Evolutionary conservation across 2,329 filamentous ascomycete genomes (phyloP).

Genomic region (Penicillium rolfsii): DNA sequence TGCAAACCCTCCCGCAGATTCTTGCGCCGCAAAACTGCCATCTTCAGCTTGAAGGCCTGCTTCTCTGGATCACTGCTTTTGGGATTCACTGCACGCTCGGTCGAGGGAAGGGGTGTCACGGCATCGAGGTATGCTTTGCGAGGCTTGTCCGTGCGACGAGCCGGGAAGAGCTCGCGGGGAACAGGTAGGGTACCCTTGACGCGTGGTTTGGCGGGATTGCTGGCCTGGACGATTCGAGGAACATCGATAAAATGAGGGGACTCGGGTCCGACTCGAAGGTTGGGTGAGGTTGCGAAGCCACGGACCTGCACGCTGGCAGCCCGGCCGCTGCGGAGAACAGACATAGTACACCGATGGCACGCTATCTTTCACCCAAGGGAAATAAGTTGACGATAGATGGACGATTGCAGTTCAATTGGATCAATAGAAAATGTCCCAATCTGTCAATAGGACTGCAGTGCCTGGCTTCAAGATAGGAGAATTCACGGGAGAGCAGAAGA

Average conservation of each 20-base stretch:
- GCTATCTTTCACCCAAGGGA: not conserved
- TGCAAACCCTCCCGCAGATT: constrained; percentile 73
- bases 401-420: not conserved
- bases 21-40: constrained; percentile 71
- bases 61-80: constrained; percentile 52
- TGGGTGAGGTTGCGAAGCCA: constrained; percentile 44
- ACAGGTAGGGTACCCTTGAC: constrained; percentile 81
- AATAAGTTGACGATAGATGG: not conserved
- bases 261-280: constrained; percentile 62
- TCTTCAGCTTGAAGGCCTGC: constrained; percentile 68
- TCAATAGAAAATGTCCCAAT: constrained; percentile 12
- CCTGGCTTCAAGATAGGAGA: constrained; percentile 21
- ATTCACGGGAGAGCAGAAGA: constrained; percentile 29
- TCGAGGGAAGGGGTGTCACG: constrained; percentile 60
- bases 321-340: constrained; percentile 42
- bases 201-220: constrained; percentile 51
- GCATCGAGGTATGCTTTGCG: constrained; percentile 62
- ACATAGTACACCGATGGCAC: constrained; percentile 34
- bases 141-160: constrained; percentile 64
- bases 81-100: constrained; percentile 36
- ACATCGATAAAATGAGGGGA: constrained; percentile 86
- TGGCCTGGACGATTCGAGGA: constrained; percentile 73
- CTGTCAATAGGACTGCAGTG: constrained; percentile 10
- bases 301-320: constrained; percentile 44
- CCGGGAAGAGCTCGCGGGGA: constrained; percentile 77